phyloP scores from a whole-genome alignment of 2,329 filamentous ascomycete species.

The Celoporthe dispersa region DNA sequence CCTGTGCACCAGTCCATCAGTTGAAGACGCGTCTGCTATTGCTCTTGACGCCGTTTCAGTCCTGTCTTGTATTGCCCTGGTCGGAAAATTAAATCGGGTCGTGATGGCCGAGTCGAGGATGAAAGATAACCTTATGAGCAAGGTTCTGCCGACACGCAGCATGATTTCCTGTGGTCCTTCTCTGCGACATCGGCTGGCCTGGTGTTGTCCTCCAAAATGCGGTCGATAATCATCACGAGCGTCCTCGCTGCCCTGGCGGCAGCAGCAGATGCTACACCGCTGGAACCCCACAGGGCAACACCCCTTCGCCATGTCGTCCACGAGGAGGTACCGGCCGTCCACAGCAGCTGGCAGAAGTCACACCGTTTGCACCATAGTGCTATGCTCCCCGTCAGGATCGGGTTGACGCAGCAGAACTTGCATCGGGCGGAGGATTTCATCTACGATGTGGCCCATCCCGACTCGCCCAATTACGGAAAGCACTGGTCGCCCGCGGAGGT shows the following conservation, averaged over 20 bases:
- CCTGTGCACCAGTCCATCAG: background rate
- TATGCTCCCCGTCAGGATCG: constrained; percentile 46
- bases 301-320: constrained; percentile 38
- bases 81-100: constrained; percentile 1
- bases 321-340: constrained; percentile 36
- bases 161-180: background rate
- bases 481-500: constrained; percentile 52
- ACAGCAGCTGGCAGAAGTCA: constrained; percentile 35
- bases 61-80: constrained; percentile 22
- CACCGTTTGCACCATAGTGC: constrained; percentile 32
- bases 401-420: constrained; percentile 51
- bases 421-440: constrained; percentile 50
- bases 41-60: constrained; percentile 22
- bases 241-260: constrained; percentile 39
- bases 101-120: constrained; percentile 16
- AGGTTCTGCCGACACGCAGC: constrained; percentile 7
- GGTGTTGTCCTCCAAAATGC: constrained; percentile 32
- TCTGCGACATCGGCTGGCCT: constrained; percentile 20
- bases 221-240: constrained; percentile 31
- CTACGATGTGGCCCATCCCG: constrained; percentile 48
- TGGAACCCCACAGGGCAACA: constrained; percentile 12
- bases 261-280: constrained; percentile 34
- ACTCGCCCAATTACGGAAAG: constrained; percentile 49
- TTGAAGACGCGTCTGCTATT: background rate
- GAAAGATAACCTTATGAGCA: constrained; percentile 24